phyloP scores from a whole-genome alignment of 2,329 filamentous ascomycete genomes.

The Calonectria henricotiae region DNA sequence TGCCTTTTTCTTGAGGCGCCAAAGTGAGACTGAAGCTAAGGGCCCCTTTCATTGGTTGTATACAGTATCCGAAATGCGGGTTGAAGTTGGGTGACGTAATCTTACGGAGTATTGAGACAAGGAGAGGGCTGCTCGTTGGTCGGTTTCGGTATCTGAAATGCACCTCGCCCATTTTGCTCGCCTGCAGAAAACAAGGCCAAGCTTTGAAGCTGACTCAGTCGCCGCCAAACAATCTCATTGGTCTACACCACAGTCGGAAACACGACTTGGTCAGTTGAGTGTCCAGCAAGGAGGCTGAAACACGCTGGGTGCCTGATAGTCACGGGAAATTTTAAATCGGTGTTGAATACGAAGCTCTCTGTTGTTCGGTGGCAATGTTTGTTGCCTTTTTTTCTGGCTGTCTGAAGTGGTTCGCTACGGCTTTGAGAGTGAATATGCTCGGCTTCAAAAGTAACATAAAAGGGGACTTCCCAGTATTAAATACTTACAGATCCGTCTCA shows the following conservation, averaged over 20 bases:
- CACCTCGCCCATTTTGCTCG: not conserved
- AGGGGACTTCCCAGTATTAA: not conserved
- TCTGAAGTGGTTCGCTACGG: not conserved
- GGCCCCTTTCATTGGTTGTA: not conserved
- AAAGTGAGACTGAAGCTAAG: not conserved
- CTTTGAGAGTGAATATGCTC: not conserved
- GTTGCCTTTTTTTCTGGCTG: not conserved
- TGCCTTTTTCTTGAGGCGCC: rapidly evolving
- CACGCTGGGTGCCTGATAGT: not conserved
- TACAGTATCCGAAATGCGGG: not conserved
- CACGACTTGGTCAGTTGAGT: not conserved
- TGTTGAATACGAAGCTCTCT: not conserved
- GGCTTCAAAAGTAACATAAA: not conserved
- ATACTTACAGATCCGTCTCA: not conserved
- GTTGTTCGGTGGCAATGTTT: not conserved
- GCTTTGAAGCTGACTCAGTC: not conserved
- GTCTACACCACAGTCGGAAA: not conserved
- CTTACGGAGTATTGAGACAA: not conserved
- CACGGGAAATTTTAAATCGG: not conserved
- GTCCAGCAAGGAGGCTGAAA: not conserved
- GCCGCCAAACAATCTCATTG: not conserved
- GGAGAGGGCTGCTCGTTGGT: not conserved
- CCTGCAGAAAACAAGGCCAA: not conserved
- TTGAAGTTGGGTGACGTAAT: not conserved
- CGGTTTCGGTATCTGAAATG: not conserved